Percentiles rank a stretch among this genome's conserved stretches.
These are phyloP conservation scores for Podosphaera aphanis DNA, from an alignment of 2,329 filamentous ascomycete genomes.

Conservation along the genomic window DNA sequence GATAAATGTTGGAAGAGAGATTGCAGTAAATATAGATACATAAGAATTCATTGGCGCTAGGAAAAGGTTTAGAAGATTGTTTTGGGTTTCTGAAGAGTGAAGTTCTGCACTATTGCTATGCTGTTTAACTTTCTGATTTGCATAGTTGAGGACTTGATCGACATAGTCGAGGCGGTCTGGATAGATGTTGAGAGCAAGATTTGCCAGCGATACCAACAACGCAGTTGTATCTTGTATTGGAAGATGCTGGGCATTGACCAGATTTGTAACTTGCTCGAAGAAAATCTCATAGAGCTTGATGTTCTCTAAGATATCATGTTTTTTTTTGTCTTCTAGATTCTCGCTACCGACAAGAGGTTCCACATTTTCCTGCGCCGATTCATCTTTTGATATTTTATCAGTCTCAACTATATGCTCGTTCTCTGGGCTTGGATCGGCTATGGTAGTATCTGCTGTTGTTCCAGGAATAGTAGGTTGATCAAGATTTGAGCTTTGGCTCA, in stretches of 20 bases:
- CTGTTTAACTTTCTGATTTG: constrained; percentile 63
- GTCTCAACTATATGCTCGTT: constrained; percentile 15
- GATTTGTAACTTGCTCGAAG: constrained; percentile 81
- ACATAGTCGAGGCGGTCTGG: constrained; percentile 82
- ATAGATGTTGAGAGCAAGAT: constrained; percentile 88
- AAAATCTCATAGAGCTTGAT: constrained; percentile 93
- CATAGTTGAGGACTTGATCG: constrained; percentile 78
- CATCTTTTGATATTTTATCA: constrained; percentile 14
- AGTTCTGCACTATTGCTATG: constrained; percentile 89
- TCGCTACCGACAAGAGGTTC: constrained; percentile 14
- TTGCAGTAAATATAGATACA: constrained; percentile 81
- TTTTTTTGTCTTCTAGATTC: constrained; percentile 19
- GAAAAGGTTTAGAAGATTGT: constrained; percentile 72
- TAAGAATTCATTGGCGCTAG: constrained; percentile 78
- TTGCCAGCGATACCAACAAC: constrained; percentile 75
- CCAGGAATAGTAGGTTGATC: constrained; percentile 19
- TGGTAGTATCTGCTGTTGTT: background rate
- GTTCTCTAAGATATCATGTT: constrained; percentile 40
- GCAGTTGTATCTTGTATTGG: constrained; percentile 90
- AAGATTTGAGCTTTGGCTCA: constrained; percentile 32
- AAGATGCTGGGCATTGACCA: constrained; percentile 75
- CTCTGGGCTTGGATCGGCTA: background rate
- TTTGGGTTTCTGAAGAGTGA: constrained; percentile 68
- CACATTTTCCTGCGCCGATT: constrained; percentile 16
- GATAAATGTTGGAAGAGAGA: constrained; percentile 78